Conservation (phyloP, 2,329 filamentous ascomycete species). For the Sordariomycetes sp. region DNA sequence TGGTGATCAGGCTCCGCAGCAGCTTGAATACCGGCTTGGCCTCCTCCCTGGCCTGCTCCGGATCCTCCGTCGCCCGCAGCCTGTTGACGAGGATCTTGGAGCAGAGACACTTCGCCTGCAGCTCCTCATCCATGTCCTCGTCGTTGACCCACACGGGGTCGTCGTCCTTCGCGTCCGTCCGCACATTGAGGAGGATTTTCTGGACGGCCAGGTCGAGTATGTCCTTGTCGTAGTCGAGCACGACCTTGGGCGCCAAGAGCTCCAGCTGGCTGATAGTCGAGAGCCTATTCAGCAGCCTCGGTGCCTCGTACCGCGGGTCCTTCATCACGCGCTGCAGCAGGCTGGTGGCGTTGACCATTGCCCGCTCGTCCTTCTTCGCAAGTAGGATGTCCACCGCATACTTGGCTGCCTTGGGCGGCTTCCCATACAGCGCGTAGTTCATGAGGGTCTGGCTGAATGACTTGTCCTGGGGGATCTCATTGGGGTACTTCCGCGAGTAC, state of each 20-base stretch:
- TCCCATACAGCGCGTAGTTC: slow-evolving; percentile 71
- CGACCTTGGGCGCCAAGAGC: slow-evolving; percentile 58
- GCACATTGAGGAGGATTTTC: slow-evolving; percentile 58
- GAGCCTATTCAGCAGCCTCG: slow-evolving; percentile 64
- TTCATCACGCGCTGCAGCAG: slow-evolving; percentile 65
- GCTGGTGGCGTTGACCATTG: slow-evolving; percentile 70
- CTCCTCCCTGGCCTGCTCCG: slow-evolving; percentile 39
- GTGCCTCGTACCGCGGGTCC: slow-evolving; percentile 57
- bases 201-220: slow-evolving; percentile 69
- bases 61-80: slow-evolving; percentile 47
- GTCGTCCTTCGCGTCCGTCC: slow-evolving; percentile 41
- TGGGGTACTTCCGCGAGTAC: slow-evolving; percentile 75
- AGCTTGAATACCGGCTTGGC: slow-evolving; percentile 64
- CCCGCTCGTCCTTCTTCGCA: slow-evolving; percentile 59
- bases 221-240: slow-evolving; percentile 60
- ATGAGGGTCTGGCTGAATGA: slow-evolving; percentile 72
- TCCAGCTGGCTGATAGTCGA: slow-evolving; percentile 63
- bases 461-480: slow-evolving; percentile 69
- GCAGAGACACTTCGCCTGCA: slow-evolving; percentile 70
- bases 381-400: slow-evolving; percentile 87
- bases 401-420: slow-evolving; percentile 74
- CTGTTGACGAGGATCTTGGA: slow-evolving; percentile 80
- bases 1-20: slow-evolving; percentile 60
- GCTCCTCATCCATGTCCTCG: slow-evolving; percentile 62
- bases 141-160: slow-evolving; percentile 56